A percentile compares a stretch with the other conserved stretches of the same genome.
Conservation (phyloP, 2,329 filamentous ascomycete genomes). For the Cercospora sojina region DNA sequence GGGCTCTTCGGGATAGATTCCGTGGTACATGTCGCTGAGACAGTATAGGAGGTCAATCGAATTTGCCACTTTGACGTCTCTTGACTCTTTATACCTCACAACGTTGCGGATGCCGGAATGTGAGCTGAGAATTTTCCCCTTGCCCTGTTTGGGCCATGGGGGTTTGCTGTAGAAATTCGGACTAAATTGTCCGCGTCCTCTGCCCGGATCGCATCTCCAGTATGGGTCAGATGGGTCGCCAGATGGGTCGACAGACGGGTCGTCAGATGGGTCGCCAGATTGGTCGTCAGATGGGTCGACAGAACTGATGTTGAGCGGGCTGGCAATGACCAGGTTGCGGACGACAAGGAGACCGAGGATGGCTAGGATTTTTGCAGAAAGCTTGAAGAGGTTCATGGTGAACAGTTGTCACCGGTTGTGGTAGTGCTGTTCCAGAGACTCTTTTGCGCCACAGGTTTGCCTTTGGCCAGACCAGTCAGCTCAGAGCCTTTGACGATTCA, state of each 20-base stretch:
- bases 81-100: background rate
- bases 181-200: background rate
- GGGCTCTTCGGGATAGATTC: background rate
- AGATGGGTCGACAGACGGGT: background rate
- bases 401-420: background rate
- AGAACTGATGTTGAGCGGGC: background rate
- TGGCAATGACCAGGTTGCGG: background rate
- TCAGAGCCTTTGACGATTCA: background rate
- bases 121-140: no score
- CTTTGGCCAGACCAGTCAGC: background rate
- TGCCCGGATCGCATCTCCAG: background rate
- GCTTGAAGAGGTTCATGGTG: background rate
- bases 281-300: background rate
- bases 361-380: background rate
- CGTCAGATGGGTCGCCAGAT: background rate
- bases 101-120: no score
- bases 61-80: background rate
- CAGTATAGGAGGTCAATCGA: background rate
- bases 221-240: background rate
- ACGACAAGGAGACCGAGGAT: background rate
- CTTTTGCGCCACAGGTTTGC: background rate
- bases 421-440: background rate
- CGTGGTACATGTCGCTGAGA: background rate
- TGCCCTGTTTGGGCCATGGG: background rate
- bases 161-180: background rate